Percentiles rank a stretch among this genome's conserved stretches.
phyloP scores from a whole-genome alignment of 331 rosid species.

The Spiraea crenata region DNA sequence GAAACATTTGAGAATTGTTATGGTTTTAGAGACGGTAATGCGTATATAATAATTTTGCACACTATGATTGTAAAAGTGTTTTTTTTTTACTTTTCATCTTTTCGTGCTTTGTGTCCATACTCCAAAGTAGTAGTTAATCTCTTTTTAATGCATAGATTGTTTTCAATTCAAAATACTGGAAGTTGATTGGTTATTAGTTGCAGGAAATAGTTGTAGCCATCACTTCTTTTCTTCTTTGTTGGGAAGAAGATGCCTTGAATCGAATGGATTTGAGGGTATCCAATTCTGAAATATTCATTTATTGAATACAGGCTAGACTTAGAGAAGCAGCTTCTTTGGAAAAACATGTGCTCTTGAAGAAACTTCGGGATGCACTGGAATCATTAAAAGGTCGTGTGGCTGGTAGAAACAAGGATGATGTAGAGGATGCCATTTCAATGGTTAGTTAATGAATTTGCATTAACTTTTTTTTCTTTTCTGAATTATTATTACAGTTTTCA shows the following conservation, averaged over 20 bases:
- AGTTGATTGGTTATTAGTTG: not conserved
- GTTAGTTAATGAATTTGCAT: slow-evolving; percentile 36
- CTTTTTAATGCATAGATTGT: too few species aligned
- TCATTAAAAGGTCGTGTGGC: slow-evolving; percentile 78
- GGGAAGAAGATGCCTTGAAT: not conserved
- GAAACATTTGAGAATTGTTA: not conserved
- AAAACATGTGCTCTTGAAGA: slow-evolving; percentile 85
- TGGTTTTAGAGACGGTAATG: not conserved
- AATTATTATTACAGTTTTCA: slow-evolving; percentile 14
- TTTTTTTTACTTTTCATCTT: not conserved
- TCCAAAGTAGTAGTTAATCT: not conserved
- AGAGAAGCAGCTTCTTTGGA: slow-evolving; percentile 90
- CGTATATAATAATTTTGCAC: not conserved
- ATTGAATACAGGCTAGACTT: slow-evolving; percentile 74
- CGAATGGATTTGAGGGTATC: not conserved
- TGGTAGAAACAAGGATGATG: slow-evolving; percentile 87
- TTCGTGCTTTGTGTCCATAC: not conserved
- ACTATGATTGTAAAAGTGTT: not conserved
- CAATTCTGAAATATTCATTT: slow-evolving; percentile 20
- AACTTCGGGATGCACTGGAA: slow-evolving; percentile 91
- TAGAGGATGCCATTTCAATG: slow-evolving; percentile 84
- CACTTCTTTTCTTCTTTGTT: not conserved
- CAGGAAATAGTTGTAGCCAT: not conserved
- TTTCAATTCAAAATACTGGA: not conserved
- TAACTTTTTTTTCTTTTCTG: not conserved